A percentile compares a stretch with the other conserved stretches of the same genome.
phyloP scores from a whole-genome alignment of 2,329 filamentous ascomycete species.

The Colletotrichum incanum region DNA sequence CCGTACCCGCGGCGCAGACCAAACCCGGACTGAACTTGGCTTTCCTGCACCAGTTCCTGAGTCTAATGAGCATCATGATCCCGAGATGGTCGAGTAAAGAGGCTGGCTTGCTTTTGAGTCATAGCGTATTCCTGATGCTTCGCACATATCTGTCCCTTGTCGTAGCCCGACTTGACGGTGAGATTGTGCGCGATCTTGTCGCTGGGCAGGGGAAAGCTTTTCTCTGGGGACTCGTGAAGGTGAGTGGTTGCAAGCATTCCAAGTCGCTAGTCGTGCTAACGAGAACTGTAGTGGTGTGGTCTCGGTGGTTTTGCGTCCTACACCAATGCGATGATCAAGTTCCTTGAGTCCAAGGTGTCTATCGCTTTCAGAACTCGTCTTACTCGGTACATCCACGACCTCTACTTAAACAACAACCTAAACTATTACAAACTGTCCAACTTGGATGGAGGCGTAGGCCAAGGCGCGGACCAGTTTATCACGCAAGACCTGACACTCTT shows the following conservation, averaged over 20 bases:
- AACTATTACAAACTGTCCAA: conserved; percentile 98
- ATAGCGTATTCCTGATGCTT: conserved; percentile 90
- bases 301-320: conserved; percentile 95
- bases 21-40: conserved; percentile 96
- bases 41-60: conserved; percentile 96
- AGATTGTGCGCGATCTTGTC: conserved; percentile 97
- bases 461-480: conserved; percentile 96
- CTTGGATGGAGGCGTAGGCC: conserved; percentile 91
- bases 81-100: conserved; percentile 97
- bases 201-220: conserved; percentile 93
- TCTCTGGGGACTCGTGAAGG: conserved; percentile 88
- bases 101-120: conserved; percentile 89
- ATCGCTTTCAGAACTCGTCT: conserved; percentile 97
- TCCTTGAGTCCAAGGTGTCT: conserved; percentile 95
- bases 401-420: conserved; percentile 94
- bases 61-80: conserved; percentile 97
- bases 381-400: conserved; percentile 95
- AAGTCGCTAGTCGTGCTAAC: conserved; percentile 35
- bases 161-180: conserved; percentile 92
- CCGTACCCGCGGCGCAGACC: conserved; percentile 88
- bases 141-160: conserved; percentile 95
- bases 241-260: conserved; percentile 47
- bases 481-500: conserved; percentile 97
- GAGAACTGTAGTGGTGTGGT: conserved; percentile 80
- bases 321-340: conserved; percentile 99